Evolutionary conservation across 2,329 filamentous ascomycete genomes (phyloP), one percentile per base, ranked within the genome.

Genomic region (Aspergillus quadrilineatus): DNA sequence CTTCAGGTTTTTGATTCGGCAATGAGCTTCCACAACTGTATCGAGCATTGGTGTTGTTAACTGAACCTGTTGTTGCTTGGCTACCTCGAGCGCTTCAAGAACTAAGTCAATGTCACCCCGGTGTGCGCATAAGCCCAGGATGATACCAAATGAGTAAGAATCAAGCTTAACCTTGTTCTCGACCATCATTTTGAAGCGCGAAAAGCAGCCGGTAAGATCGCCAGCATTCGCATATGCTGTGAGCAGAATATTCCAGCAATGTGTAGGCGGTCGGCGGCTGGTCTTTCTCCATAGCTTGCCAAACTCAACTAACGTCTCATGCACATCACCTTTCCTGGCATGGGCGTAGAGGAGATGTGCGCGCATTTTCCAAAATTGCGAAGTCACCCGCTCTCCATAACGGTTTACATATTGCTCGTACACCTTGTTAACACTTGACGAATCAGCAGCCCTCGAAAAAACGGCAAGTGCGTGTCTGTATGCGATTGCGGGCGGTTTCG

Each of bases 211-310:
- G n/a, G 84, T 78, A 43, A 89, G 81, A 67, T 94, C 85, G 47
- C 84, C 80, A 0, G 82, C 82, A 63, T 85, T 85, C 15, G 81
- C 80, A 71, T 92, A 83, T 2, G 88, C 87, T 65, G 87, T 85
- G 45, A 97, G 78, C 29, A 96, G 73, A 22, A 87, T 85, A 67
- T 96, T 96, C 87, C 89, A 96, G 60, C 82, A 85, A 36, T 79
- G 69, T 1, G 81, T 70, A 60, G 85, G 83, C 6, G 87, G 87
- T 42, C 76, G 62, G 14, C 88, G 64, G 1, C 77, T 73, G 65
- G 86, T 87, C 49, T 84, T 77, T 6, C 74, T 64, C 26, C 70
- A 68, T 55, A 94, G 84, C n/a, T 80, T 77, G 46, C 84, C 68
- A 59, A 97, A 88, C 36, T 87, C 82, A 17, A 77, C 70, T 49